Evolutionary conservation across 164 flowering plant species (phyloP).

Genomic region (Aristolochia contorta): DNA sequence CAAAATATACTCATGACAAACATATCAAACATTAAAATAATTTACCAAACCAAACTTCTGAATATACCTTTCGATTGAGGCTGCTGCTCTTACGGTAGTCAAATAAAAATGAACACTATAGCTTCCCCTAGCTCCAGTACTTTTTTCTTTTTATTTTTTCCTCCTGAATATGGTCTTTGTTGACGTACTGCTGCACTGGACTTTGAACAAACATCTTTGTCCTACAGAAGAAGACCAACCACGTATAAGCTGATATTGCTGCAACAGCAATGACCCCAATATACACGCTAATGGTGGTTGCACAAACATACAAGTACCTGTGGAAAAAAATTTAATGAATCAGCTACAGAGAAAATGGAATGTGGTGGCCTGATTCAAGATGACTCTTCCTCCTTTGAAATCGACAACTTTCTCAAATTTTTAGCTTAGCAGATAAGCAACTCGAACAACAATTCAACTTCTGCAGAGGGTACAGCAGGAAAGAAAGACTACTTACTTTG

Average conservation of each 20-base stretch:
- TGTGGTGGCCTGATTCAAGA: background rate
- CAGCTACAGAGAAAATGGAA: background rate
- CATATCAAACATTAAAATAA: too few relatives aligned
- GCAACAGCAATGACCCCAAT: constrained; percentile 50
- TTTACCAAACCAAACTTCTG: too few relatives aligned
- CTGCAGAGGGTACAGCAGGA: background rate
- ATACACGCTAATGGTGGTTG: constrained; percentile 53
- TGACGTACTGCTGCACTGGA: background rate
- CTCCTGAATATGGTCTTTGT: too few relatives aligned
- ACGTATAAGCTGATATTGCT: constrained; percentile 36
- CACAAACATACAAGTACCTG: constrained; percentile 83
- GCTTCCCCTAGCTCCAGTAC: too few relatives aligned
- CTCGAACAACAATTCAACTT: background rate
- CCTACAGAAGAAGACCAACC: constrained; percentile 26
- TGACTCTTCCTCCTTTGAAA: background rate
- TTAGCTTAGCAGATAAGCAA: background rate
- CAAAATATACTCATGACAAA: too few relatives aligned
- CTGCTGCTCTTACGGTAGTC: too few relatives aligned
- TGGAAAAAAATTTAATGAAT: constrained; percentile 1
- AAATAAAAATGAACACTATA: too few relatives aligned
- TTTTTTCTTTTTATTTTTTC: too few relatives aligned
- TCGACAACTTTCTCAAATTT: background rate
- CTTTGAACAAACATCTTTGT: constrained; percentile 14
- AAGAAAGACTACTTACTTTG: constrained; percentile 57
- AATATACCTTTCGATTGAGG: too few relatives aligned